Base-by-base conservation (phyloP, 148 eudicot genomes). In the Rhododendron ferrugineum region DNA sequence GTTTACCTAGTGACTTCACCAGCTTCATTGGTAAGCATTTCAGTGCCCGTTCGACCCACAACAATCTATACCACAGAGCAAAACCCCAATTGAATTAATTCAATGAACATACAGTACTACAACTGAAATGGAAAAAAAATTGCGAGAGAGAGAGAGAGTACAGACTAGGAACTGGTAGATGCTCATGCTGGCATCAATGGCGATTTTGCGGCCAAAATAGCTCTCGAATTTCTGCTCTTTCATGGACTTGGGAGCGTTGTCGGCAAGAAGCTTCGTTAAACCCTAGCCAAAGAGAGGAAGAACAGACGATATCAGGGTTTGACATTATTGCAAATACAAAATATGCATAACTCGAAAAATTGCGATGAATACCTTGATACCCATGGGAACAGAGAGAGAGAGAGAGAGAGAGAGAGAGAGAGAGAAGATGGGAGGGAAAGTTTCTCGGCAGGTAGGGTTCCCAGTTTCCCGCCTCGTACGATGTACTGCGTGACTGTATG, bases 131-230 rank as follows among this genome's bases (percentile, higher is more conserved):
- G 23, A n/a, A 30, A n/a, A 46, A 4, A 11, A 20, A 49, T 20
- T 32, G 20, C 6, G 2, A 47, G 73, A 83, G 34, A 10, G 66
- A 52, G 37, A 66, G 44, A 11, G 47, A 1, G 34, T 54, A 86
- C 92, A 58, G 42, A 97, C 99, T 37, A 97, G 93, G 83, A 97
- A 97, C 85, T 97, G 99, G 87, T 97, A 97, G 77, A 97, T 97
- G 94, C 99, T 97, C 99, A 97, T 97, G 94, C 98, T 95, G 86
- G 99, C 99, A 87, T 97, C 99, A 80, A 97, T 90, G 28, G 99
- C 98, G 85, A 97, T 91, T 89, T 91, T 92, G 4, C 98, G 94
- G 85, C 93, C 93, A 80, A 94, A 97, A 89, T 94, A 97, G 88
- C 98, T 95, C 90, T 94, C 99, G 73, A 97, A 95, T 90, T 95